phyloP scores from a whole-genome alignment of 352 stramenopile genomes.

The Phytophthora pistaciae region DNA sequence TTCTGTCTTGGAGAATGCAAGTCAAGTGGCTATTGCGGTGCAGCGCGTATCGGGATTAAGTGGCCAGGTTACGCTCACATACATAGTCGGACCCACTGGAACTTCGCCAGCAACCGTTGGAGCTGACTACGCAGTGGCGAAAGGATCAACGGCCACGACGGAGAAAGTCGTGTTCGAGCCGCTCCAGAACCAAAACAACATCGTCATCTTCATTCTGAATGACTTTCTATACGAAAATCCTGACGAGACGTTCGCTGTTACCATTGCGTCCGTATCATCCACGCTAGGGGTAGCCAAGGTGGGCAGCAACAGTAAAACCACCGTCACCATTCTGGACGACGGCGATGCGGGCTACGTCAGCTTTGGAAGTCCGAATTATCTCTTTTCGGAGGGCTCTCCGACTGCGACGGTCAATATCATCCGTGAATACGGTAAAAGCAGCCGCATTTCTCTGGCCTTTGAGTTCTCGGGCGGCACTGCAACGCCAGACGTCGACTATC shows the following conservation, averaged over 20 bases:
- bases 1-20: constrained; percentile 55
- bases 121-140: constrained; percentile 42
- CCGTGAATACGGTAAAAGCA: constrained; percentile 55
- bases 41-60: constrained; percentile 56
- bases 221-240: constrained; percentile 51
- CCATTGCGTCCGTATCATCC: constrained; percentile 30
- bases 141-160: constrained; percentile 15
- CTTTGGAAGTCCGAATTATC: constrained; percentile 44
- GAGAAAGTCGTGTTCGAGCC: constrained; percentile 47
- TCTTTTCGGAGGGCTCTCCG: constrained; percentile 43
- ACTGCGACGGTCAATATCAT: constrained; percentile 50
- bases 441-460: constrained; percentile 46
- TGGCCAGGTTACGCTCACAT: constrained; percentile 47
- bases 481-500: constrained; percentile 56
- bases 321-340: constrained; percentile 70
- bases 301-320: constrained; percentile 37
- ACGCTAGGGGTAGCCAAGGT: constrained; percentile 34
- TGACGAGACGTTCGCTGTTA: constrained; percentile 53
- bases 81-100: constrained; percentile 14
- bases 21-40: constrained; percentile 38
- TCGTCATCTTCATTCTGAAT: constrained; percentile 54
- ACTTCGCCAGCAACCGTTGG: constrained; percentile 37
- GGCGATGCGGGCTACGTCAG: constrained; percentile 64
- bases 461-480: constrained; percentile 49
- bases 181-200: constrained; percentile 29